Evolutionary conservation across 148 eudicot species (phyloP), one percentile per base, ranked within the genome.

Genomic region (Limonium bicolor): DNA sequence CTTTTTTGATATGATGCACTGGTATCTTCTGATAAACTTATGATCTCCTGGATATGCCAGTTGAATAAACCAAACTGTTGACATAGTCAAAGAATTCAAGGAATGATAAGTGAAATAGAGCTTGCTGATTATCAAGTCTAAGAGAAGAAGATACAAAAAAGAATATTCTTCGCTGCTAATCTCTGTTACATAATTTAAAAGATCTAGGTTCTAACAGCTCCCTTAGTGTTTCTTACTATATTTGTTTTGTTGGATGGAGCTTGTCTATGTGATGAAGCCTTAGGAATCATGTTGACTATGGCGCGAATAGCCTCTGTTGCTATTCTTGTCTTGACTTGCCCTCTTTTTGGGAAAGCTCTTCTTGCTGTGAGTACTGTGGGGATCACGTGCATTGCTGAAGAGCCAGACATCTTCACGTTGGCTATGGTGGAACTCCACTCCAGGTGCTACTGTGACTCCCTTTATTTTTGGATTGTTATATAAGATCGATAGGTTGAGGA

Each of bases 241-340:
- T 43, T 41, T 11, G 54, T 35, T 25, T 39, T 21, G 14, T 18
- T n/a, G 26, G 13, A 27, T 20, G 35, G 22, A 18, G 15, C 17
- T 37, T 25, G 13, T 41, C 21, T 36, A 34, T 20, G 19, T 5
- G 28, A 48, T 7, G 43, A 26, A 2, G 27, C 48, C 22, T 36
- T 29, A 24, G 48, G 54, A 12, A 66, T 16, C 49, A 60, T 6
- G 0, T 59, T 36, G 18, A 51, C 42, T 6, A 66, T 39, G 11
- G 58, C 44, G 28, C 39, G 56, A 14, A 50, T 54, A 40, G 58
- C 66, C 24, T 29, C 51, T 28, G 58, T 42, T 27, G 66, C 66
- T 28, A 66, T 66, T 28, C 53, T 55, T n/a, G 58, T 50, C 44
- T 66, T 66, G 10, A 66, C 56, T 46, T 60, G 71, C 17, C 71